These are phyloP conservation scores for Begonia fuchsioides DNA, from an alignment of 306 rosid genomes.

Conservation along the genomic window DNA sequence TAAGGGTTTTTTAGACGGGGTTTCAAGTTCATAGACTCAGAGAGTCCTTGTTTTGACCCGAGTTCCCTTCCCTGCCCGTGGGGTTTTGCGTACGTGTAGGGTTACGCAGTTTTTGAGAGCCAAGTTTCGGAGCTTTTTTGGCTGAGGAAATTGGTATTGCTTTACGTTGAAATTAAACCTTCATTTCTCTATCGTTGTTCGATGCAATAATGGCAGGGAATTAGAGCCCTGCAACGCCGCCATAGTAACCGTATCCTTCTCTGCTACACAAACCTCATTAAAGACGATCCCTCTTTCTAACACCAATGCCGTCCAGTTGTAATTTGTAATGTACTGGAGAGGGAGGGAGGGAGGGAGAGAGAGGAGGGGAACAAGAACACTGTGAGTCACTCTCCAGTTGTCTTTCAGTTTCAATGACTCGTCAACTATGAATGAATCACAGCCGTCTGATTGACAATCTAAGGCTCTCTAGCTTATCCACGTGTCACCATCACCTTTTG, in stretches of 20 bases:
- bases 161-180: neutral
- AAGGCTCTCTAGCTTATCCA: neutral
- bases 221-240: conserved; percentile 2
- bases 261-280: neutral
- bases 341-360: no score
- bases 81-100: neutral
- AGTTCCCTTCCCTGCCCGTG: no score
- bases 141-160: neutral
- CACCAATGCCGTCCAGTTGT: neutral
- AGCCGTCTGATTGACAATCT: conserved; percentile 3
- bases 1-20: neutral
- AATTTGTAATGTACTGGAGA: no score
- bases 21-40: no score
- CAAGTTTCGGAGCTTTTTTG: neutral
- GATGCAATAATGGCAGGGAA: conserved; percentile 1
- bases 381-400: neutral
- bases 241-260: neutral
- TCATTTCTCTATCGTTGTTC: neutral
- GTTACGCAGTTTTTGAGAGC: conserved; percentile 5
- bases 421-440: conserved; percentile 3
- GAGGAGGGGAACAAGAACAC: conserved; percentile 1
- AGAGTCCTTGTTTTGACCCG: no score
- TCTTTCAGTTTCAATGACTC: conserved; percentile 1
- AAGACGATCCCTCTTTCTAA: conserved; percentile 1
- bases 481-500: conserved; percentile 7